These are phyloP conservation scores for Penicillium pulvis DNA, from an alignment of 495 filamentous ascomycete genomes.

Conservation along the genomic window DNA sequence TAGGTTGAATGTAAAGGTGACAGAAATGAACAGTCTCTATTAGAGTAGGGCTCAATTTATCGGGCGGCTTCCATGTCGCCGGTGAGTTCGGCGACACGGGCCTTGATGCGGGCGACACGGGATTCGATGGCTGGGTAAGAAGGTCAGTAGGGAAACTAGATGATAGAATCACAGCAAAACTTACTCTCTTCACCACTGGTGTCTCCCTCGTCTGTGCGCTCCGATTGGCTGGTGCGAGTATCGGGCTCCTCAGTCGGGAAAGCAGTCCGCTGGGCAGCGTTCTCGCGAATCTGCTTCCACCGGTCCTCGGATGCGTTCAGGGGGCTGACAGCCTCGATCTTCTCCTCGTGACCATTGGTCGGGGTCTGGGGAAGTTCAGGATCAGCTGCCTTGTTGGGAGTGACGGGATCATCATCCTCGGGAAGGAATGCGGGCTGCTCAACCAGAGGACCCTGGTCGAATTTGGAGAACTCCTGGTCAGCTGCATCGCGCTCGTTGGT, in stretches of 20 bases:
- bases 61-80: constrained; percentile 66
- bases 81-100: constrained; percentile 91
- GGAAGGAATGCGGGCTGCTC: constrained; percentile 88
- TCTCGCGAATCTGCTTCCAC: constrained; percentile 95
- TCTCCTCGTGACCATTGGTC: constrained; percentile 29
- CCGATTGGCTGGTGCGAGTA: constrained; percentile 43
- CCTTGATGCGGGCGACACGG: constrained; percentile 96
- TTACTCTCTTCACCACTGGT: constrained; percentile 96
- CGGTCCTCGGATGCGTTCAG: constrained; percentile 40
- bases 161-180: constrained; percentile 30
- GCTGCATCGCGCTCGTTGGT: constrained; percentile 67
- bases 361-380: constrained; percentile 21
- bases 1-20: constrained; percentile 1
- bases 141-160: constrained; percentile 20
- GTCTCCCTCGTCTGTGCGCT: constrained; percentile 74
- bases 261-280: constrained; percentile 79
- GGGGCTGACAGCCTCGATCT: constrained; percentile 25
- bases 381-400: constrained; percentile 10
- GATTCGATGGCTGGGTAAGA: constrained; percentile 79
- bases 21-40: constrained; percentile 11
- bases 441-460: constrained; percentile 85
- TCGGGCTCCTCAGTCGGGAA: constrained; percentile 56
- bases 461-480: constrained; percentile 74
- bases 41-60: constrained; percentile 13
- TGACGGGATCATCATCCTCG: constrained; percentile 51